Conservation (phyloP, 2,329 filamentous ascomycete genomes). For the Stagonosporopsis chrysanthemi region DNA sequence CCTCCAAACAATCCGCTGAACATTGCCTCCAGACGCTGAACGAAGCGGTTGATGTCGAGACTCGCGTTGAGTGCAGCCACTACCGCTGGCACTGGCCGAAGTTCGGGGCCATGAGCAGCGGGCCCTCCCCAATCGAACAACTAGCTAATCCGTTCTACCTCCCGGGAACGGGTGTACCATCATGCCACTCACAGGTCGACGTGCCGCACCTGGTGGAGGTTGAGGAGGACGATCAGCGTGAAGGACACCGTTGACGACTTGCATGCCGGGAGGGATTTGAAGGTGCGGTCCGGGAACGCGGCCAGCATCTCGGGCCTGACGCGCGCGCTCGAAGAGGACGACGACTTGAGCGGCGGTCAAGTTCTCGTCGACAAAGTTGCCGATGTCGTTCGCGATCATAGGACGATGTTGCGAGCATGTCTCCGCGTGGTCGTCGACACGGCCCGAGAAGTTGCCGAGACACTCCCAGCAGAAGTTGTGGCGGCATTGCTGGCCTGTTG, state of each 20-base stretch:
- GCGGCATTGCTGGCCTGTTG: conserved; percentile 21
- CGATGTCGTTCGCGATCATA: conserved; percentile 23
- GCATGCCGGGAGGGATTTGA: not conserved
- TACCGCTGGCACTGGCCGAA: too few relatives aligned
- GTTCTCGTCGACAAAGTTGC: conserved; percentile 20
- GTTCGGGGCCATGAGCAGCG: too few relatives aligned
- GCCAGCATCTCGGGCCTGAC: not conserved
- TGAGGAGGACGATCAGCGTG: not conserved
- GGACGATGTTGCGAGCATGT: conserved; percentile 18
- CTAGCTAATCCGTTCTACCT: too few relatives aligned
- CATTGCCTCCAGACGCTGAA: too few relatives aligned
- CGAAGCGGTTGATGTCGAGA: too few relatives aligned
- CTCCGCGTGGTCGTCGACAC: conserved; percentile 8
- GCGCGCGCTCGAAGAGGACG: conserved; percentile 9
- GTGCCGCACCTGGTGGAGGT: not conserved
- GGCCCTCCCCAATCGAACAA: too few relatives aligned
- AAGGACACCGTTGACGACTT: not conserved
- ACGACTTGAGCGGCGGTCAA: conserved; percentile 17
- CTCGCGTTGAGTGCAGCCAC: too few relatives aligned
- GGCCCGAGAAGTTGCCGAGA: conserved; percentile 14
- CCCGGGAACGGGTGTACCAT: too few relatives aligned
- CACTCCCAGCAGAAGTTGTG: conserved; percentile 37
- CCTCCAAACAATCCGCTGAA: too few relatives aligned
- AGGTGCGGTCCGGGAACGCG: not conserved
- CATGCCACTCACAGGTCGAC: not conserved